Percentiles rank a stretch among this genome's conserved stretches.
phyloP scores from a whole-genome alignment of 2,329 filamentous ascomycete species.

The Cercospora janseana region DNA sequence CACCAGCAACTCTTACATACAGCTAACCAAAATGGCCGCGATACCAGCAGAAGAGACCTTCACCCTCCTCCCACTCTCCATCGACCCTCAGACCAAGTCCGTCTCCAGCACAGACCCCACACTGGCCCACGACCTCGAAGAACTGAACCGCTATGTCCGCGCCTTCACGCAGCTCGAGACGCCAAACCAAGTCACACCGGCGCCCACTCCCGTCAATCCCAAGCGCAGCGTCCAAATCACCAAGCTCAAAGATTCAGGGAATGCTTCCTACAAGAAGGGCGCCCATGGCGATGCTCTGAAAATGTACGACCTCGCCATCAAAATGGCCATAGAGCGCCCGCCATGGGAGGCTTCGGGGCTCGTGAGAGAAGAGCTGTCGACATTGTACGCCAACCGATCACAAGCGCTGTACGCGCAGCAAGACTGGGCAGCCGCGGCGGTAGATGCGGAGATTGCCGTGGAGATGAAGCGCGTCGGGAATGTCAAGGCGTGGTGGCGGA shows the following conservation, averaged over 20 bases:
- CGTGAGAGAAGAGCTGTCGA: slow-evolving; percentile 78
- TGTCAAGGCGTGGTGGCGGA: slow-evolving; percentile 90
- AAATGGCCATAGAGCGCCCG: slow-evolving; percentile 81
- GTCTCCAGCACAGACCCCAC: slow-evolving; percentile 53
- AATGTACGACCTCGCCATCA: slow-evolving; percentile 79
- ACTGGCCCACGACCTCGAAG: slow-evolving; percentile 54
- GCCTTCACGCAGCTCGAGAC: slow-evolving; percentile 63
- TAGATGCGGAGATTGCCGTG: slow-evolving; percentile 84
- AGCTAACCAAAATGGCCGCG: not conserved
- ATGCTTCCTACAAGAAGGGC: slow-evolving; percentile 75
- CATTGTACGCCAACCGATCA: slow-evolving; percentile 79
- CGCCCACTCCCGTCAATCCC: slow-evolving; percentile 86
- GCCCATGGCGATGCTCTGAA: slow-evolving; percentile 72
- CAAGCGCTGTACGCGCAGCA: slow-evolving; percentile 83
- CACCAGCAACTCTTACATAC: too few species aligned
- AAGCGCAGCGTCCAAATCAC: slow-evolving; percentile 83
- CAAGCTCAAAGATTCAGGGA: slow-evolving; percentile 88
- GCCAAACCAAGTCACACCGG: slow-evolving; percentile 69
- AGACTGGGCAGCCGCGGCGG: slow-evolving; percentile 79
- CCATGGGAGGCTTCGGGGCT: slow-evolving; percentile 83
- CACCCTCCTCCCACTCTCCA: slow-evolving; percentile 51
- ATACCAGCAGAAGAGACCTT: slow-evolving; percentile 18
- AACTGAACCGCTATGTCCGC: slow-evolving; percentile 77
- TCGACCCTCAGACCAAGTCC: slow-evolving; percentile 80
- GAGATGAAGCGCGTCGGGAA: slow-evolving; percentile 85